These are phyloP conservation scores for Zopfochytrium polystomum DNA, from an alignment of 371 early-diverging fungal genomes.

Conservation along the genomic window DNA sequence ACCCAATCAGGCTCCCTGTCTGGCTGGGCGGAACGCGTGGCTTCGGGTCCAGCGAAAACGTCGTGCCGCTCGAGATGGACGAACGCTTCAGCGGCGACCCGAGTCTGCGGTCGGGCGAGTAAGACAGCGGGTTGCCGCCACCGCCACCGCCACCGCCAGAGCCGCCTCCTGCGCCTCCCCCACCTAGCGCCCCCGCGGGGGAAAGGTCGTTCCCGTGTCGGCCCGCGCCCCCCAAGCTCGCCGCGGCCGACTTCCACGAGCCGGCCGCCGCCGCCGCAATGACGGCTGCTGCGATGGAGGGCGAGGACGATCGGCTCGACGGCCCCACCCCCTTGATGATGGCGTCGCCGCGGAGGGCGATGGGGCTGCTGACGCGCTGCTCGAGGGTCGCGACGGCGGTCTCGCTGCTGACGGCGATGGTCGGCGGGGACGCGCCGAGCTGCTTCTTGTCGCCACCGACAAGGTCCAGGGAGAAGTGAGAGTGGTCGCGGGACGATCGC, in stretches of 20 bases:
- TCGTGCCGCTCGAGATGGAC: no score
- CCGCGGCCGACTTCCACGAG: neutral
- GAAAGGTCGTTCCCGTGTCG: no score
- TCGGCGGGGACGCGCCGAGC: neutral
- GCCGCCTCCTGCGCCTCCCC: neutral
- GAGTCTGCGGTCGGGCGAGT: no score
- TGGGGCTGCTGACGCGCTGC: neutral
- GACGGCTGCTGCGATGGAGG: constrained; percentile 3
- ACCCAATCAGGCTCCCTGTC: neutral
- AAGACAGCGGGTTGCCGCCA: no score
- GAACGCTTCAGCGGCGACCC: no score
- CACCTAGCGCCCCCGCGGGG: neutral
- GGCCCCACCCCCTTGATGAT: neutral
- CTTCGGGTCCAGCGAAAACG: no score
- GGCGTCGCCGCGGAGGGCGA: neutral
- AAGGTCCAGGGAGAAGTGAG: neutral
- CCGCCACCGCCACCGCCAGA: constrained; percentile 2
- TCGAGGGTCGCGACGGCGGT: constrained; percentile 1
- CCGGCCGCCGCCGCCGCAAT: constrained; percentile 1
- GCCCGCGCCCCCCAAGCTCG: no score
- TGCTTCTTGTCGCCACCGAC: neutral
- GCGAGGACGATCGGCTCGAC: neutral
- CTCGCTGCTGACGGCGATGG: neutral
- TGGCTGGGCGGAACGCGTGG: no score
- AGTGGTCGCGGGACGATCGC: no score